Base-by-base conservation (phyloP, 1,284 basidiomycete species). In the Moesziomyces sp. region DNA sequence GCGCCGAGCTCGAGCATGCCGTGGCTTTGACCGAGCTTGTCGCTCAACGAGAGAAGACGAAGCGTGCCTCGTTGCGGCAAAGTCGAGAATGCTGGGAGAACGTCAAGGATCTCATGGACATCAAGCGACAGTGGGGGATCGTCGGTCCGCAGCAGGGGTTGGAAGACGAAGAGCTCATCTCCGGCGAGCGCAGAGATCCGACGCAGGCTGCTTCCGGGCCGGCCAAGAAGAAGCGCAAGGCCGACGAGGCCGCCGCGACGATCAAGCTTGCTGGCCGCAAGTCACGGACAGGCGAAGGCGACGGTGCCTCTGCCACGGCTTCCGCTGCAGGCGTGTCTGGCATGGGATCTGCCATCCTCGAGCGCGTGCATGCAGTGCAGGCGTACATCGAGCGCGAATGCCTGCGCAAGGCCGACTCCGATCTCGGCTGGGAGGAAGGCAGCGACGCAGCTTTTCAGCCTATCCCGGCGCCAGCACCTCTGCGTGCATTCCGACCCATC, bases 291-390 rank as follows among this genome's bases (percentile, higher is more conserved):
- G 71, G 53, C 42, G 75, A 77, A 46, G 65, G 63, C 52, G 70
- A 75, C 14, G 54, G 53, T 14, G 55, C 65, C 34, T 34, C 72
- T 4, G 62, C 58, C 0, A 57, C 51, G 1, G 55, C 71, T 3
- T 48, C 75, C 2, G 51, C 67, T 13, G 68, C 74, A 30, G 51
- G 68, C 14, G 59, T 60, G 5, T 63, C 58, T 8, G 92, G 87
- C 91, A 93, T 80, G 53, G 79, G 80, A 16, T 69, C 78, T 10
- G 80, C 74, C 16, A 78, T 84, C 35, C 58, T 81, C 52, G 81
- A 83, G 53, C 77, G 81, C 34, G 76, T 82, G 3, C 68, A 76
- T 40, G 73, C 78, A 11, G 78, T 83, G 1, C 81, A 83, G 52
- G 67, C 76, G 8, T 83, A 78, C 53, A 79, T 83, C 69, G 82